Percentiles rank a stretch among this genome's conserved stretches.
Evolutionary conservation across 148 eudicot species (phyloP).

Genomic region (Chenopodium quinoa): DNA sequence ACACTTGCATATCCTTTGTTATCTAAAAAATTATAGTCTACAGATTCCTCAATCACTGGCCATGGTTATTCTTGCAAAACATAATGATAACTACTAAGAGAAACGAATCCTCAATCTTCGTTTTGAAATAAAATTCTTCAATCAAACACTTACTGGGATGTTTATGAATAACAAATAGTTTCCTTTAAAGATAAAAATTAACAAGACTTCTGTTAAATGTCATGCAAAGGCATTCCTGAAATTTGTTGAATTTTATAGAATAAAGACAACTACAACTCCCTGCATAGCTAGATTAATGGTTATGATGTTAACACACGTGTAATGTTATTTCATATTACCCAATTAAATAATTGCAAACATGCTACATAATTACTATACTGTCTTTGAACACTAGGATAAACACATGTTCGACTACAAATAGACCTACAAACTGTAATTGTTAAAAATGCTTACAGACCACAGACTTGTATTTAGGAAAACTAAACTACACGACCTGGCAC

Average conservation of each 20-base stretch:
- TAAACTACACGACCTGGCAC: background rate
- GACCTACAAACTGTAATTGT: background rate
- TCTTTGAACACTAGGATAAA: background rate
- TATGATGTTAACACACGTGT: background rate
- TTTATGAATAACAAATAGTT: background rate
- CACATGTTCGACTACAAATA: background rate
- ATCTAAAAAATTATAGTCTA: no score
- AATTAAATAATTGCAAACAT: background rate
- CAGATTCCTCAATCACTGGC: no score
- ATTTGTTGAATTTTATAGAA: no score
- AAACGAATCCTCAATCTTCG: no score
- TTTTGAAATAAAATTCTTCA: no score
- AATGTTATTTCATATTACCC: background rate
- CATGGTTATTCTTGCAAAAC: no score
- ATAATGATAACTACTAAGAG: no score
- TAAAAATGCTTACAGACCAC: background rate
- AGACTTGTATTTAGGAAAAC: background rate
- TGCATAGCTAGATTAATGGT: background rate
- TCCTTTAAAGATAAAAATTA: background rate
- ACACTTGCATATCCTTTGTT: no score
- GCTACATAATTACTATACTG: background rate
- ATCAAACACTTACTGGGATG: background rate
- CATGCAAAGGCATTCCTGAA: background rate
- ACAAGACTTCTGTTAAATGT: background rate
- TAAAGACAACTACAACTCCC: background rate